Evolutionary conservation across 2,329 filamentous ascomycete genomes (phyloP).

Genomic region (Diaporthe ilicicola): DNA sequence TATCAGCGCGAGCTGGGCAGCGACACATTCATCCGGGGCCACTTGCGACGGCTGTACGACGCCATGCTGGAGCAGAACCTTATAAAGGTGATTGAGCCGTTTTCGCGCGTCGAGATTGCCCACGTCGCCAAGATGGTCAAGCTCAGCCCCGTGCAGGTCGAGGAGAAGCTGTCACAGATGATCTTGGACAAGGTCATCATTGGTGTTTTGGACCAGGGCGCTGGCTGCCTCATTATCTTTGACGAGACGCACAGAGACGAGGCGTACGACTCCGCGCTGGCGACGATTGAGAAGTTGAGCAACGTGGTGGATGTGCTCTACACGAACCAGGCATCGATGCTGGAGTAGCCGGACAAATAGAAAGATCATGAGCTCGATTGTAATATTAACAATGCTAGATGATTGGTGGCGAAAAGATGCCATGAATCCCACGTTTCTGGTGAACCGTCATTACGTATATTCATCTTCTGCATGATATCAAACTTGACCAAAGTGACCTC

Average conservation of each 20-base stretch:
- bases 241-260: slow-evolving; percentile 95
- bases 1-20: slow-evolving; percentile 94
- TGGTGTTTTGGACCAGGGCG: slow-evolving; percentile 94
- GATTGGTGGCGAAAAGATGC: slow-evolving; percentile 10
- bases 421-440: slow-evolving; percentile 14
- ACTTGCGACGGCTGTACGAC: slow-evolving; percentile 94
- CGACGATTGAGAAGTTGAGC: slow-evolving; percentile 96
- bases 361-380: slow-evolving; percentile 31
- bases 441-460: slow-evolving; percentile 16
- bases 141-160: slow-evolving; percentile 93
- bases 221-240: slow-evolving; percentile 96
- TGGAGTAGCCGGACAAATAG: slow-evolving; percentile 75
- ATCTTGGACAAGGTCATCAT: slow-evolving; percentile 99
- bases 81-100: slow-evolving; percentile 99
- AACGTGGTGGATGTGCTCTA: slow-evolving; percentile 97
- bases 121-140: slow-evolving; percentile 99
- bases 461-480: slow-evolving; percentile 10
- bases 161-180: slow-evolving; percentile 99
- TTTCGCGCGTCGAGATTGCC: slow-evolving; percentile 94
- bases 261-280: slow-evolving; percentile 91
- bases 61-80: slow-evolving; percentile 99
- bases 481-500: slow-evolving; percentile 20
- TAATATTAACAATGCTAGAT: slow-evolving; percentile 39
- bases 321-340: slow-evolving; percentile 93
- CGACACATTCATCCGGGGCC: slow-evolving; percentile 96